phyloP scores from a whole-genome alignment of 2,329 filamentous ascomycete species.

The Pseudogymnoascus sp. region DNA sequence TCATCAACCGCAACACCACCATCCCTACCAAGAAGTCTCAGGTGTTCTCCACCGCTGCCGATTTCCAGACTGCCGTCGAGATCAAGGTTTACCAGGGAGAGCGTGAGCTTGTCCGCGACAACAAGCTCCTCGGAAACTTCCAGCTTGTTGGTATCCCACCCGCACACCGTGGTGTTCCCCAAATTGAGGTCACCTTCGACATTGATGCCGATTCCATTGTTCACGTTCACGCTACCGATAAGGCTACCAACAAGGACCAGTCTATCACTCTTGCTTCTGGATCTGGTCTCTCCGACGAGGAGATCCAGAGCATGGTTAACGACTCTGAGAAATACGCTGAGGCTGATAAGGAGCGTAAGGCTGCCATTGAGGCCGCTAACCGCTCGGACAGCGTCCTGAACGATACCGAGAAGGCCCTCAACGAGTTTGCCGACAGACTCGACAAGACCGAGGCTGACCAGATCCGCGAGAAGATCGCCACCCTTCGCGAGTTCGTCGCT shows the following conservation, averaged over 20 bases:
- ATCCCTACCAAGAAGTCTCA: slow-evolving; percentile 99
- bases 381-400: slow-evolving; percentile 91
- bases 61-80: slow-evolving; percentile 97
- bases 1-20: slow-evolving; percentile 99
- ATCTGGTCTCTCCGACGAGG: slow-evolving; percentile 86
- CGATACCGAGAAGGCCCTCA: slow-evolving; percentile 96
- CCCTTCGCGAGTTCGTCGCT: slow-evolving; percentile 80
- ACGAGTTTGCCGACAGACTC: slow-evolving; percentile 90
- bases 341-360: slow-evolving; percentile 93
- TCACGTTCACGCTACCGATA: slow-evolving; percentile 96
- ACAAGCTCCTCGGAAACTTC: slow-evolving; percentile 99
- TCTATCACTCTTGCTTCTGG: slow-evolving; percentile 98
- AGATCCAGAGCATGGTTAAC: slow-evolving; percentile 96
- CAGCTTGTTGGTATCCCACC: slow-evolving; percentile 96
- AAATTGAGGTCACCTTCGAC: slow-evolving; percentile 97
- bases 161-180: slow-evolving; percentile 90
- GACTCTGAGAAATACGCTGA: slow-evolving; percentile 97
- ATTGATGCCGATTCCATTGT: slow-evolving; percentile 98
- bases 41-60: slow-evolving; percentile 92
- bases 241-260: slow-evolving; percentile 99
- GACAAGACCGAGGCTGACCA: slow-evolving; percentile 92
- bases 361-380: slow-evolving; percentile 92
- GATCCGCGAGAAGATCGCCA: slow-evolving; percentile 87
- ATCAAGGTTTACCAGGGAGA: slow-evolving; percentile 99
- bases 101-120: slow-evolving; percentile 96